Percentiles rank a stretch among this genome's conserved stretches.
Evolutionary conservation across 2,329 filamentous ascomycete species (phyloP).

Genomic region (Ophiocordyceps camponoti-leonardi): DNA sequence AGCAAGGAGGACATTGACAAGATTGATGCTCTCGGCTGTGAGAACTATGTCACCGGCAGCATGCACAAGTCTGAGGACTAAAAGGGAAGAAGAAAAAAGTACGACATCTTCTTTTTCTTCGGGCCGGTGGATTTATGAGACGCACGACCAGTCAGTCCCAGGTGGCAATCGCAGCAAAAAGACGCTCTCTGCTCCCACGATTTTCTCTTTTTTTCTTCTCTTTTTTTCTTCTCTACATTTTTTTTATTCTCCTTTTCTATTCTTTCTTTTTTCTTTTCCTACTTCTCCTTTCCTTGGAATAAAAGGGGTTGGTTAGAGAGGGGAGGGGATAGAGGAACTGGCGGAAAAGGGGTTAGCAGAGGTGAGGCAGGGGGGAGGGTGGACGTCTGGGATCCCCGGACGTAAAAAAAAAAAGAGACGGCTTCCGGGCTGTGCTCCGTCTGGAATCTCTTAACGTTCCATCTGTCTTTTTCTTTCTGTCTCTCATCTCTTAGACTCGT

Average conservation of each 20-base stretch:
- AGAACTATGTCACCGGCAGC: slow-evolving; percentile 51
- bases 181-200: not conserved
- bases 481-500: too few species aligned
- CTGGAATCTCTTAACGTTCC: not conserved
- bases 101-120: too few species aligned
- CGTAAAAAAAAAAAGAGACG: not conserved
- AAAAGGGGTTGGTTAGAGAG: not conserved
- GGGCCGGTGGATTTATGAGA: not conserved
- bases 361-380: too few species aligned
- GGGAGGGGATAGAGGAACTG: too few species aligned
- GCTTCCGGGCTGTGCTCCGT: not conserved
- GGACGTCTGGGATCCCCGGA: not conserved
- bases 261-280: not conserved
- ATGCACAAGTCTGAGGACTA: slow-evolving; percentile 23
- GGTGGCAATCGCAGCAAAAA: not conserved
- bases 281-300: not conserved
- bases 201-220: not conserved
- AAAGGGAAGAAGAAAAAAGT: slow-evolving; percentile 6
- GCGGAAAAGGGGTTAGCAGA: too few species aligned
- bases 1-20: slow-evolving; percentile 38
- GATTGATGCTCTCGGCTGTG: slow-evolving; percentile 46
- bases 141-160: not conserved
- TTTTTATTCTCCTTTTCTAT: not conserved
- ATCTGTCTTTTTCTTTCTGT: not conserved
- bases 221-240: not conserved